phyloP scores from a whole-genome alignment of 257 asterid genomes.

The Solanum bukasovii region DNA sequence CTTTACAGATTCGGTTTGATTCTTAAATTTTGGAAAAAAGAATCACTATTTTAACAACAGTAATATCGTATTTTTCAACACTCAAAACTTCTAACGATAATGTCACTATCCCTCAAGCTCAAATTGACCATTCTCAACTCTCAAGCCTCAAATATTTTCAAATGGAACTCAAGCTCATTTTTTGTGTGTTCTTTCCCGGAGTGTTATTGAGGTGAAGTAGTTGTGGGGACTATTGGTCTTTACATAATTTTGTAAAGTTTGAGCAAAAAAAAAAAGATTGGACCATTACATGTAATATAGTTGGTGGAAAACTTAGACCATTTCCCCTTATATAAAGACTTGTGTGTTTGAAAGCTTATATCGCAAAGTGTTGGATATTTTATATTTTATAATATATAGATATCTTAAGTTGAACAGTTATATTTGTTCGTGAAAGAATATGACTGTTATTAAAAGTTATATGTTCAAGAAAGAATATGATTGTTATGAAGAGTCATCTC shows the following conservation, averaged over 20 bases:
- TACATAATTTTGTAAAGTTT: background rate
- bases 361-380: background rate
- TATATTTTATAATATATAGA: too few species aligned
- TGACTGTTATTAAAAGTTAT: too few species aligned
- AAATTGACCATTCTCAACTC: background rate
- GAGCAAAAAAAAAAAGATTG: background rate
- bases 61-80: background rate
- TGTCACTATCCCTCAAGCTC: background rate
- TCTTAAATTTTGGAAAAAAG: background rate
- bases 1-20: too few species aligned
- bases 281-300: too few species aligned
- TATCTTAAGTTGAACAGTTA: background rate
- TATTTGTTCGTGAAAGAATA: too few species aligned
- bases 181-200: background rate
- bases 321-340: background rate
- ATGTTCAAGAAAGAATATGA: too few species aligned
- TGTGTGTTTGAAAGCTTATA: background rate
- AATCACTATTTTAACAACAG: background rate
- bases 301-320: background rate
- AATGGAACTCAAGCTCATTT: background rate
- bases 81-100: background rate
- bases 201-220: background rate
- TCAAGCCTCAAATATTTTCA: background rate
- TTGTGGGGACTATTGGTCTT: background rate
- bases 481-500: background rate